Evolutionary conservation across 2,329 filamentous ascomycete genomes (phyloP).

Genomic region (Trichoderma sp.): DNA sequence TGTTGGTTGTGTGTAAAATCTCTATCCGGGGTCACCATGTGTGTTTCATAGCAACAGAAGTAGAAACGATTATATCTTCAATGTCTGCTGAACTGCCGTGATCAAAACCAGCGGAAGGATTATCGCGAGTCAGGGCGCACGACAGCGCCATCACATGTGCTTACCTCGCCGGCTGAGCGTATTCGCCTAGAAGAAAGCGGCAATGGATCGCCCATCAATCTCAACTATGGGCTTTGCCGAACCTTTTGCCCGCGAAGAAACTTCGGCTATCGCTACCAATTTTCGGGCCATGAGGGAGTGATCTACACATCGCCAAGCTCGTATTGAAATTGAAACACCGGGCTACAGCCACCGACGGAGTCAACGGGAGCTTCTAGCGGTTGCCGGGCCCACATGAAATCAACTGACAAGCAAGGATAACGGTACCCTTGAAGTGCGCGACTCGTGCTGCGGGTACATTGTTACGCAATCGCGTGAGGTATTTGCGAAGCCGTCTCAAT

Average conservation of each 20-base stretch:
- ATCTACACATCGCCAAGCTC: background rate
- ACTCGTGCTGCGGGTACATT: background rate
- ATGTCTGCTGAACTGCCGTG: background rate
- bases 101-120: background rate
- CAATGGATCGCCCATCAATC: background rate
- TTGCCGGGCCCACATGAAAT: background rate
- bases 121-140: background rate
- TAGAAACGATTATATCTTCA: background rate
- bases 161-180: background rate
- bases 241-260: background rate
- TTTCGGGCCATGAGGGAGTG: background rate
- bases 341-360: background rate
- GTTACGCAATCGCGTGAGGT: background rate
- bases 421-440: background rate
- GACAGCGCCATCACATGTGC: background rate
- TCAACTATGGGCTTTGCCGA: background rate
- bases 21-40: background rate
- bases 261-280: background rate
- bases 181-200: background rate
- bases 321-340: conserved; percentile 3
- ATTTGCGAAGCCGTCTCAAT: background rate
- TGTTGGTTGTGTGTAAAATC: background rate
- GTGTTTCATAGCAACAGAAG: background rate
- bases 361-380: conserved; percentile 2
- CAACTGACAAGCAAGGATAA: background rate